A percentile compares a stretch with the other conserved stretches of the same genome.
These are phyloP conservation scores for Peronospora destructor DNA, from an alignment of 352 stramenopile genomes.

Conservation along the genomic window DNA sequence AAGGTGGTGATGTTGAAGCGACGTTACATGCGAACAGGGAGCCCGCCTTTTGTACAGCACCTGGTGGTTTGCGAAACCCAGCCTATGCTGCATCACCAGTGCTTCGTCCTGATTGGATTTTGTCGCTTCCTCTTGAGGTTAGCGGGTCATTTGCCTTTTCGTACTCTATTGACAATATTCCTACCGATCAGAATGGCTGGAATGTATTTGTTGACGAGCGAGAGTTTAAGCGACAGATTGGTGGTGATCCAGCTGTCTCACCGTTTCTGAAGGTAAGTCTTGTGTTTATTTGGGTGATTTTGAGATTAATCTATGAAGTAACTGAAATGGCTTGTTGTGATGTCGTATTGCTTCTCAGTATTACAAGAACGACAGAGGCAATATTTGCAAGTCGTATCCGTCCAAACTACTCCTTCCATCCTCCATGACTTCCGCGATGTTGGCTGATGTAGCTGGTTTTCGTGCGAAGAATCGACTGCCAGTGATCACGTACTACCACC, in stretches of 20 bases:
- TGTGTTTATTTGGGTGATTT: neutral
- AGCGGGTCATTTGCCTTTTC: slow-evolving; percentile 68
- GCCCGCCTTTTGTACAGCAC: slow-evolving; percentile 5
- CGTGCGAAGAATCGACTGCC: slow-evolving; percentile 81
- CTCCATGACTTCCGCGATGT: slow-evolving; percentile 54
- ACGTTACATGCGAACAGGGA: slow-evolving; percentile 14
- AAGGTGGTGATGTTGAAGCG: slow-evolving; percentile 7
- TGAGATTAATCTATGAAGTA: neutral
- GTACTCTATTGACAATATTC: slow-evolving; percentile 38
- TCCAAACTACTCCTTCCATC: slow-evolving; percentile 69
- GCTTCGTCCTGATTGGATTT: slow-evolving; percentile 30
- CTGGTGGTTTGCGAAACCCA: slow-evolving; percentile 15
- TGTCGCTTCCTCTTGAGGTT: slow-evolving; percentile 34
- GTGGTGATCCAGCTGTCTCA: slow-evolving; percentile 43
- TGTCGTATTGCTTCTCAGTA: slow-evolving; percentile 31
- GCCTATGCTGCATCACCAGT: slow-evolving; percentile 33
- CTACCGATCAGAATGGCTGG: slow-evolving; percentile 60
- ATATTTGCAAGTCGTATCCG: slow-evolving; percentile 82
- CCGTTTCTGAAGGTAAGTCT: slow-evolving; percentile 60
- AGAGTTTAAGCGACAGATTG: slow-evolving; percentile 77
- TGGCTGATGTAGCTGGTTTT: slow-evolving; percentile 74
- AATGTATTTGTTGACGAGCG: slow-evolving; percentile 64
- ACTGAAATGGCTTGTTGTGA: slow-evolving; percentile 1
- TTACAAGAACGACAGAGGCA: slow-evolving; percentile 71
- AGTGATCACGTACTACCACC: slow-evolving; percentile 83